Evolutionary conservation across 2,329 filamentous ascomycete genomes (phyloP), one percentile per base, ranked within the genome.

Genomic region (Arachnomyces sp.): DNA sequence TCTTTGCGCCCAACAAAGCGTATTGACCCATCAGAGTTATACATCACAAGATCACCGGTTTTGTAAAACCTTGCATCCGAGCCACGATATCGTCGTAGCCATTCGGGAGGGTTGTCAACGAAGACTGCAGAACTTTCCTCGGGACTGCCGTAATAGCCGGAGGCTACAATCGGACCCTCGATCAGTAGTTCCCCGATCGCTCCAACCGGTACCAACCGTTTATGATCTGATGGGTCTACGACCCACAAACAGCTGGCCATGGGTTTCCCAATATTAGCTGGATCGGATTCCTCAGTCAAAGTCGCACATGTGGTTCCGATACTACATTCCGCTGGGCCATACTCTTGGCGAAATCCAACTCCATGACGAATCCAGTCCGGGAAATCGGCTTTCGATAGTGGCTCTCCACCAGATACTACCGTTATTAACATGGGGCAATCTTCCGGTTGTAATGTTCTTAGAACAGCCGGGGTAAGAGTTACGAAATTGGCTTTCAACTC

Each of bases 111-210:
- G 32, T 43, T 42, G 3, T 45, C 31, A 9, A 60, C 45, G 39
- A 60, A 60, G 2, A 40, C 45, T 6, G 36, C 38, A 7, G 44
- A 31, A 2, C 54, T 61, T 36, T 49, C 50, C 12, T 50, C 46
- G 0, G 44, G 31, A 13, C 55, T 42, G 9, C 51, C 48, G 15
- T 58, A 39, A 39, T 62, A 62, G 2, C 53, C 53, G 31, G 48
- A 40, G 2, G 45, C 51, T 4, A 60, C 40, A 3, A 50, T 50
- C 1, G 55, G 51, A 0, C 66, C 66, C 44, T 68, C 63, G 2
- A 69, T 48, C 3, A 66, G 31, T 0, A 69, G 50, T 41, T 70
- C 67, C 7, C 65, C 67, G 7, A 66, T 50, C 1, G 59, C 59
- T 4, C 65, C 65, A 7, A 65, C 42, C 1, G 66, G 62, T 3